Base-by-base conservation (phyloP, 2,329 filamentous ascomycete genomes). In the Plenodomus biglobosus region DNA sequence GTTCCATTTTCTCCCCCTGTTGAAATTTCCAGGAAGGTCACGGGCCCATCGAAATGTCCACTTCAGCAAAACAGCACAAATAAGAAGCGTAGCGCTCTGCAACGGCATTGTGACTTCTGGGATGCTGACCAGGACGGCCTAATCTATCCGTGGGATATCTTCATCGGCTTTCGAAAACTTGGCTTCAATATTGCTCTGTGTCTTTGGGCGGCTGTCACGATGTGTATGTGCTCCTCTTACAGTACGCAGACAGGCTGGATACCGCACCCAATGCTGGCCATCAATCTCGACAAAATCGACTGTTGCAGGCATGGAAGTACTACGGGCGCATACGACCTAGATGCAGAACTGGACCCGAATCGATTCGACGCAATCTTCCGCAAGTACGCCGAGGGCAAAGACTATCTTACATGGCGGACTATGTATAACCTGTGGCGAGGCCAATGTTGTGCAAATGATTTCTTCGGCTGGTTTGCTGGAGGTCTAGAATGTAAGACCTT, bases 141-240 rank as follows among this genome's bases (percentile, higher is more conserved):
- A 2, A 49, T 61, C 19, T 61, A 53, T 11, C 56, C 56, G 8
- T 58, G 52, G 56, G 50, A 61, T 21, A 57, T 57, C 8, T 61
- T 50, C 42, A 42, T 38, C 5, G 53, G 58, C 19, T 61, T 59
- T 44, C 52, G 41, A 11, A 46, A 32, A 8, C 43, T 61, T 2
- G 58, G 56, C 11, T 61, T 59, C 36, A 45, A 52, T 37, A 24
- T 53, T 19, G 16, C 38, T 3, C 45, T 59, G 4, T 58, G 55
- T 18, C 19, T 58, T 1, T 59, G 56, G 56, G 56, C 52, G 24
- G 56, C 55, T 15, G 40, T 59, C 22, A 56, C 49, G 6, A 56
- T 59, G 52, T 19, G 52, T 8, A 19, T 50, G 19, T 53, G 48
- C 16, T 56, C 55, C 8, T 59, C 56, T 3, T 56, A 58, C 40